These are phyloP conservation scores for Neurospora sublineolata DNA, from an alignment of 495 filamentous ascomycete genomes.

Conservation along the genomic window DNA sequence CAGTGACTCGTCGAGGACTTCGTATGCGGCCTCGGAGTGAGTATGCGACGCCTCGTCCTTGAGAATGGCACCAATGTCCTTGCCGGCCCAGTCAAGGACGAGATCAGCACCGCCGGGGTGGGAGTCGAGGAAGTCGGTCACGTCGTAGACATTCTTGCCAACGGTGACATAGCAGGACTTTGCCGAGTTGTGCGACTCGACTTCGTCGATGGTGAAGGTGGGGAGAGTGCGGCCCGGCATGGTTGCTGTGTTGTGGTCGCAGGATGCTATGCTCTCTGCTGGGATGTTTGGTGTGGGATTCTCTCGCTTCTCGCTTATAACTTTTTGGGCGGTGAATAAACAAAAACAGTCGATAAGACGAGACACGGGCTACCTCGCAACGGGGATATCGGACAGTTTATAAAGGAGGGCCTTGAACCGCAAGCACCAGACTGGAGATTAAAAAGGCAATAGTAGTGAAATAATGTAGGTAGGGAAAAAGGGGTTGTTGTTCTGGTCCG, in stretches of 20 bases:
- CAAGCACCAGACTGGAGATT: neutral
- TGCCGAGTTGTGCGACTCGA: conserved; percentile 64
- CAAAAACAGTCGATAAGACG: neutral
- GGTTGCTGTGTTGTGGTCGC: conserved; percentile 5
- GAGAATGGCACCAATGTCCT: conserved; percentile 75
- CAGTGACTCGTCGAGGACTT: conserved; percentile 69
- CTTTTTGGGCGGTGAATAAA: neutral
- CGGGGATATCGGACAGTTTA: neutral
- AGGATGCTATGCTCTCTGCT: neutral
- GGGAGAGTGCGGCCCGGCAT: conserved; percentile 55
- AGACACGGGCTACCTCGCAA: neutral
- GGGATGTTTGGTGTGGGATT: neutral
- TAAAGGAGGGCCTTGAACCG: neutral
- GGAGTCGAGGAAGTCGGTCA: conserved; percentile 75
- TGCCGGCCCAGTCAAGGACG: conserved; percentile 80
- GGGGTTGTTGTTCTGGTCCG: neutral
- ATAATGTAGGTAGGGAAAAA: neutral
- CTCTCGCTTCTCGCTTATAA: neutral
- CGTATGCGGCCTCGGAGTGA: conserved; percentile 85
- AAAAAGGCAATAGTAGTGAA: neutral
- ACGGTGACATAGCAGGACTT: conserved; percentile 91
- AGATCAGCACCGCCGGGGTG: conserved; percentile 88
- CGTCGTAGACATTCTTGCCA: conserved; percentile 84
- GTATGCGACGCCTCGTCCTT: conserved; percentile 71
- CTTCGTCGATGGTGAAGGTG: conserved; percentile 64